These are phyloP conservation scores for Hymenochaete sp. DNA, from an alignment of 1,284 basidiomycete species.

Conservation along the genomic window DNA sequence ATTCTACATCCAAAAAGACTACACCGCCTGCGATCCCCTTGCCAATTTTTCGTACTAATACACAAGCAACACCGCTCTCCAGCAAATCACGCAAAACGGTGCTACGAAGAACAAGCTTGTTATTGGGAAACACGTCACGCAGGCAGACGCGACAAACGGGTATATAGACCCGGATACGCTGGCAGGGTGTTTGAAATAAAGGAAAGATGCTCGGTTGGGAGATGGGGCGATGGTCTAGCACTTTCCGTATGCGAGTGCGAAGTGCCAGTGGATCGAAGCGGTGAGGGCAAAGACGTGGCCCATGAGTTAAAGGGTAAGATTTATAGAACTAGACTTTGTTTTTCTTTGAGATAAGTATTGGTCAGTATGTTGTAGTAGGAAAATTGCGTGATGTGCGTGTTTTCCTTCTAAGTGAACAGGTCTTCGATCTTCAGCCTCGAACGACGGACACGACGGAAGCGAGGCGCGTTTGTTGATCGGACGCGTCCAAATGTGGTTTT, in stretches of 20 bases:
- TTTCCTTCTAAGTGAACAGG: no score
- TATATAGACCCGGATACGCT: slow-evolving; percentile 19
- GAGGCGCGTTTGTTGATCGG: no score
- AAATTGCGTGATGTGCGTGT: no score
- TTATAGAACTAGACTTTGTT: no score
- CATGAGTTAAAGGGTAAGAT: no score
- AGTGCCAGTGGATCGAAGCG: slow-evolving; percentile 14
- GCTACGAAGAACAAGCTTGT: slow-evolving; percentile 21
- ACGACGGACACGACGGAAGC: no score
- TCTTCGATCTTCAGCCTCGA: no score
- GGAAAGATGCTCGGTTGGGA: slow-evolving; percentile 19
- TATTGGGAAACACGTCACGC: slow-evolving; percentile 22
- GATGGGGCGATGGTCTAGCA: slow-evolving; percentile 21
- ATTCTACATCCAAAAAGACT: slow-evolving; percentile 18
- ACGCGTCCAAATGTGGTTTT: no score
- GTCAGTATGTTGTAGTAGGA: no score
- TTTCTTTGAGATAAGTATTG: no score
- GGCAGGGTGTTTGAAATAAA: slow-evolving; percentile 20
- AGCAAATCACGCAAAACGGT: slow-evolving; percentile 21
- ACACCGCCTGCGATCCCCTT: slow-evolving; percentile 19
- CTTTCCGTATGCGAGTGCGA: slow-evolving; percentile 12
- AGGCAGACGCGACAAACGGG: slow-evolving; percentile 20
- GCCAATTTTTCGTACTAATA: slow-evolving; percentile 17
- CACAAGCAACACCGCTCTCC: slow-evolving; percentile 19
- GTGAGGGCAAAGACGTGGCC: slow-evolving; percentile 14